Evolutionary conservation across 768 basidiomycete genomes (phyloP).

Genomic region (Kwoniella bestiolae): DNA sequence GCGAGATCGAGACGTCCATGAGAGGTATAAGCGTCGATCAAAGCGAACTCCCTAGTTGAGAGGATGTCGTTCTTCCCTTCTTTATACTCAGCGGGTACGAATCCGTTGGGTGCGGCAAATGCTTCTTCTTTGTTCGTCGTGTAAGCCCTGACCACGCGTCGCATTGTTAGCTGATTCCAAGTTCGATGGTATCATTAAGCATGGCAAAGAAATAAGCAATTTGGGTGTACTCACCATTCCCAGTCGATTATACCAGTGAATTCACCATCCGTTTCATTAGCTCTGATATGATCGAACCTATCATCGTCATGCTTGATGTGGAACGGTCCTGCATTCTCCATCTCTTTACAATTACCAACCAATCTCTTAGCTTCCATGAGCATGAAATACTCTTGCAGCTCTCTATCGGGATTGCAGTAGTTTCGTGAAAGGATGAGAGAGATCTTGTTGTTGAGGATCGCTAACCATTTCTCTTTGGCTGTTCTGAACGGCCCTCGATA

Average conservation of each 20-base stretch:
- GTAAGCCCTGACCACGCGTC: not conserved
- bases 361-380: constrained; percentile 10
- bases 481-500: constrained; percentile 21
- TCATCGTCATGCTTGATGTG: constrained; percentile 45
- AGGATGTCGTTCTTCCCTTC: not conserved
- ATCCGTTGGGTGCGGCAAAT: constrained; percentile 1
- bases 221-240: constrained; percentile 44
- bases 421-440: not conserved
- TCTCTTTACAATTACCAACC: constrained; percentile 18
- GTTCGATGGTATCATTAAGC: too few relatives aligned
- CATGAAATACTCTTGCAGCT: constrained; percentile 7
- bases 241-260: constrained; percentile 54
- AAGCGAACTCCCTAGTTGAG: not conserved
- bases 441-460: constrained; percentile 10
- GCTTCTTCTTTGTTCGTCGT: constrained; percentile 12
- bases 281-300: constrained; percentile 50
- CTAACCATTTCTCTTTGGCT: constrained; percentile 8
- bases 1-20: constrained; percentile 24
- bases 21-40: constrained; percentile 9
- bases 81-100: not conserved
- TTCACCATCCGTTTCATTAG: constrained; percentile 35
- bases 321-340: constrained; percentile 14
- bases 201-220: not conserved
- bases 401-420: not conserved
- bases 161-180: not conserved